A percentile compares a stretch with the other conserved stretches of the same genome.
phyloP scores from a whole-genome alignment of 176 grass and related monocot genomes.

The Rhynchospora breviuscula region DNA sequence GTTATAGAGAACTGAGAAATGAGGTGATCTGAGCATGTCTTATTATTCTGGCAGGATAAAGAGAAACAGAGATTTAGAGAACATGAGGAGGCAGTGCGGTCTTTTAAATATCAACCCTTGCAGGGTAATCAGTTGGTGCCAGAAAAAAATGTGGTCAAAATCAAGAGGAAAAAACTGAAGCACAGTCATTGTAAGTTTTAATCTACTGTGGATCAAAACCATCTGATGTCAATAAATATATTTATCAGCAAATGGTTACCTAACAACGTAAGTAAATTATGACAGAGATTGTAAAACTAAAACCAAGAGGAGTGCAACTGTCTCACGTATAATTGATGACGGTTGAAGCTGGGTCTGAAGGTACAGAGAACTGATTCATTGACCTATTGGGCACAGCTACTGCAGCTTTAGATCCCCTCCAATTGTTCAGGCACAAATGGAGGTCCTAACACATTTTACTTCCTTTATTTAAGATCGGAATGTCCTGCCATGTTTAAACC shows the following conservation, averaged over 20 bases:
- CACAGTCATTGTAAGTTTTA: conserved; percentile 14
- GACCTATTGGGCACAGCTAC: neutral
- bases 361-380: neutral
- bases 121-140: conserved; percentile 15
- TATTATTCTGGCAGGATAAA: conserved; percentile 54
- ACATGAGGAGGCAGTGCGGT: conserved; percentile 47
- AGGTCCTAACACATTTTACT: neutral
- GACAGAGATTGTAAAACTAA: conserved; percentile 12
- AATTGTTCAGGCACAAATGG: neutral
- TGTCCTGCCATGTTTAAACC: neutral
- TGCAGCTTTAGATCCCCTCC: neutral
- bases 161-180: conserved; percentile 54
- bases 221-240: neutral
- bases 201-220: neutral
- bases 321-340: neutral
- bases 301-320: neutral
- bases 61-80: conserved; percentile 57
- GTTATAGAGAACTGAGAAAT: conserved; percentile 6
- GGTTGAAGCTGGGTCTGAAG: neutral
- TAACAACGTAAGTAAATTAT: neutral
- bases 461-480: neutral
- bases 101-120: conserved; percentile 74
- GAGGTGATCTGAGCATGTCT: conserved; percentile 12
- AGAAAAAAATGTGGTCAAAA: conserved; percentile 23
- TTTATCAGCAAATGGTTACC: neutral